phyloP scores from a whole-genome alignment of 2,329 filamentous ascomycete genomes.

The Beauveria scarabaeidicola region DNA sequence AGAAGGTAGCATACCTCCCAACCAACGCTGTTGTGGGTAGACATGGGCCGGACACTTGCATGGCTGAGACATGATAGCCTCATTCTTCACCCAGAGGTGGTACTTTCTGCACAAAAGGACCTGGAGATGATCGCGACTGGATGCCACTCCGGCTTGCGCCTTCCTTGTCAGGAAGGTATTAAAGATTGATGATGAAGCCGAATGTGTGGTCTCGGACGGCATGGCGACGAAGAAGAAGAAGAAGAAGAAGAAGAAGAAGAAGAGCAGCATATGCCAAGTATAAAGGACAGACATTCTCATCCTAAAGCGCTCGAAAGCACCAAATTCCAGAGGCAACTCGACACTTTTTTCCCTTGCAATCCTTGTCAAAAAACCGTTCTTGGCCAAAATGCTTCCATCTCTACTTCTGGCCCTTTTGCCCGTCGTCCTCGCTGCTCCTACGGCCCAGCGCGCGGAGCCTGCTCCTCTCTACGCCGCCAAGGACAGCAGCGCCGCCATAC shows the following conservation, averaged over 20 bases:
- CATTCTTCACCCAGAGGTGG: background rate
- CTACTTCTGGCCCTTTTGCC: constrained; percentile 19
- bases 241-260: background rate
- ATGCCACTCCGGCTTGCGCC: background rate
- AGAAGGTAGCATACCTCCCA: background rate
- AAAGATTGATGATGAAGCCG: background rate
- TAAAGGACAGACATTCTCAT: background rate
- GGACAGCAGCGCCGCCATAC: constrained; percentile 14
- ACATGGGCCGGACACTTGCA: background rate
- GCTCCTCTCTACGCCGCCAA: constrained; percentile 20
- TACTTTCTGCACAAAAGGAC: background rate
- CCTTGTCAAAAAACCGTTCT: too few species aligned
- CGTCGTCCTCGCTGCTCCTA: constrained; percentile 16
- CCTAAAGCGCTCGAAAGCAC: background rate
- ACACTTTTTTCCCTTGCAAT: background rate
- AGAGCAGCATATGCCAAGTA: background rate
- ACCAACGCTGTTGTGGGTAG: background rate
- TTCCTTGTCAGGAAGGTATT: constrained; percentile 7
- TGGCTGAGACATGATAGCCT: background rate
- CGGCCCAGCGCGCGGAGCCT: constrained; percentile 17
- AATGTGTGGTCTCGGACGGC: background rate
- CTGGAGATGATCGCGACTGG: background rate
- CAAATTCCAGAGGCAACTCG: background rate
- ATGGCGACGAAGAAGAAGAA: too few species aligned
- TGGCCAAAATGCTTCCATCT: constrained; percentile 17